Evolutionary conservation across 2,329 filamentous ascomycete genomes (phyloP), one percentile per base, ranked within the genome.

Genomic region (Xylaria sp.): DNA sequence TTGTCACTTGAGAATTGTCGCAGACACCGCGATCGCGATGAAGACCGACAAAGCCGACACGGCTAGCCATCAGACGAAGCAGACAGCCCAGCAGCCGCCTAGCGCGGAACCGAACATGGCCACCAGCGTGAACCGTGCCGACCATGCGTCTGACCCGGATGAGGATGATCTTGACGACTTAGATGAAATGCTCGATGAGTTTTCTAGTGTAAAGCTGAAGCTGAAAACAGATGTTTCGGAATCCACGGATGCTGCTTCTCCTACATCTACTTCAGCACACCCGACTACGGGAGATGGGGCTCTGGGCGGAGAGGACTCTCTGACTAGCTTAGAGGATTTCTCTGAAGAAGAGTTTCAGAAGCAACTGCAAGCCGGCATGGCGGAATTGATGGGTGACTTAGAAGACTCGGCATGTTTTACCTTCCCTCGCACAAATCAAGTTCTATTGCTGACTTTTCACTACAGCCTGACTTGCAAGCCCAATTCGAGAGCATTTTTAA

Each of bases 121-220:
- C 8, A 67, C 66, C 17, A 62, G 66, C 44, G 65, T 68, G 6
- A 69, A 69, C 15, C 73, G 72, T 15, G 70, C 75, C 21, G 85
- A 84, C 21, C 85, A 90, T 68, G 87, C 90, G 15, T 89, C 93
- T 19, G 94, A 97, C 71, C 94, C 93, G 6, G 94, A 98, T 67
- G 93, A 96, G 77, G 95, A 95, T 76, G 91, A 95, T 27, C 33
- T 51, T 19, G 91, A 97, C 72, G 95, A 98, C 72, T 81, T 99
- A 44, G 95, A 99, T 77, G 94, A 98, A 70, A 90, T 98, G 77
- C 88, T 99, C 25, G 92, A 97, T 73, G 91, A 97, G 67, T 99
- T 99, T 78, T 88, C 89, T 41, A 79, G 89, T 27, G 81, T 83
- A 53, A 87, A 88, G 67, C 70, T 88, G 60, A 79, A 85, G 67